These are phyloP conservation scores for Henningerozyma blattae DNA, from an alignment of 805 yeast genomes.

Conservation along the genomic window DNA sequence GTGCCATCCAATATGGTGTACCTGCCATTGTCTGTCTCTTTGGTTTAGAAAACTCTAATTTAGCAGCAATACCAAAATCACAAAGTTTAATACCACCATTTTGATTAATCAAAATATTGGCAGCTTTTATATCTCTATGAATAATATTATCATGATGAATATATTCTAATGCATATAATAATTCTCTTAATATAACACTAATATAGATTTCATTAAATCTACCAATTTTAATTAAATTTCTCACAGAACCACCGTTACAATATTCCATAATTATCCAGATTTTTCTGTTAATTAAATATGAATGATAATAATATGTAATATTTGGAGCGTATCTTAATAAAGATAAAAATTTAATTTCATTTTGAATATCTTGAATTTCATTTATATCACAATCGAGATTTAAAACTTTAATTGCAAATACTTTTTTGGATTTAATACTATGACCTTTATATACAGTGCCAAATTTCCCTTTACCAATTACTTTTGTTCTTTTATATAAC, in stretches of 20 bases:
- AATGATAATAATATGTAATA: slow-evolving; percentile 85
- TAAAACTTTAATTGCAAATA: slow-evolving; percentile 86
- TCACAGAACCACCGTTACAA: slow-evolving; percentile 90
- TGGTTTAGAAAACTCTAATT: slow-evolving; percentile 56
- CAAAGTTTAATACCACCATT: slow-evolving; percentile 87
- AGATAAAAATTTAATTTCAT: slow-evolving; percentile 76
- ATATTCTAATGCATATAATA: slow-evolving; percentile 60
- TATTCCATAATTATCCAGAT: slow-evolving; percentile 97
- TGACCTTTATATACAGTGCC: slow-evolving; percentile 91
- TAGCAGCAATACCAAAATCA: slow-evolving; percentile 98
- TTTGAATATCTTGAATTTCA: slow-evolving; percentile 89
- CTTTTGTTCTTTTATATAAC: slow-evolving; percentile 63
- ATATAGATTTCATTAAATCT: slow-evolving; percentile 73
- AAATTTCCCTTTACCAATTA: slow-evolving; percentile 92
- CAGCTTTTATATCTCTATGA: slow-evolving; percentile 94
- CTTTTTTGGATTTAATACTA: slow-evolving; percentile 53
- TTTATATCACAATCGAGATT: slow-evolving; percentile 89
- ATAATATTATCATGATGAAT: slow-evolving; percentile 87
- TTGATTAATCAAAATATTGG: slow-evolving; percentile 78
- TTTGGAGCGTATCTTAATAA: slow-evolving; percentile 80
- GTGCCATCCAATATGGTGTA: slow-evolving; percentile 99
- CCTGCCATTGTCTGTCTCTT: slow-evolving; percentile 94
- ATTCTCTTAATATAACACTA: slow-evolving; percentile 72
- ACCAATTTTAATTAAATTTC: slow-evolving; percentile 81
- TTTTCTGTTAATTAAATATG: slow-evolving; percentile 75